Evolutionary conservation across 2,329 filamentous ascomycete genomes (phyloP).

Genomic region (Ophiostoma quercus): DNA sequence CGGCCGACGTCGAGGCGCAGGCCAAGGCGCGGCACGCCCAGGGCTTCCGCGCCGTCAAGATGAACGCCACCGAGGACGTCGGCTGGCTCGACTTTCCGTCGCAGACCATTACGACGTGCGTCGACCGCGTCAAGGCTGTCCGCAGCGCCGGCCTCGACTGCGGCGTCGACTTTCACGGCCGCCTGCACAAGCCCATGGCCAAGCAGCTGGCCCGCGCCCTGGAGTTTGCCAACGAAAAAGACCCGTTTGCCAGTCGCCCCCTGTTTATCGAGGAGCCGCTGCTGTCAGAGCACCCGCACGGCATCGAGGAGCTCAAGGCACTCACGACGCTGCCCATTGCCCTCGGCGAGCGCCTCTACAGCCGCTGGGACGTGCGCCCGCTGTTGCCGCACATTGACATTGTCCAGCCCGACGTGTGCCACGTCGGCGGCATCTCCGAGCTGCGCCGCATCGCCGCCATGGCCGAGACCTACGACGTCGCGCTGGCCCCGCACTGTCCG

Average conservation of each 20-base stretch:
- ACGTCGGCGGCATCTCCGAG: conserved; percentile 61
- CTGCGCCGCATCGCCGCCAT: conserved; percentile 57
- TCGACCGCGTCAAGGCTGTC: conserved; percentile 58
- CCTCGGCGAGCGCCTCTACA: conserved; percentile 60
- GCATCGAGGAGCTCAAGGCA: conserved; percentile 52
- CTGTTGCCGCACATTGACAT: conserved; percentile 63
- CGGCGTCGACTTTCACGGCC: conserved; percentile 64
- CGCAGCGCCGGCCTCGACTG: conserved; percentile 60
- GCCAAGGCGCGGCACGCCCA: conserved; percentile 50
- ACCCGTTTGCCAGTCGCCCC: conserved; percentile 44
- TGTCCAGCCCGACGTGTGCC: conserved; percentile 60
- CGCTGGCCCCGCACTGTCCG: conserved; percentile 61
- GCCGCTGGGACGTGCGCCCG: conserved; percentile 60
- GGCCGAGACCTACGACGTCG: conserved; percentile 62
- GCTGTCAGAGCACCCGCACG: conserved; percentile 56
- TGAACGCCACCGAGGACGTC: conserved; percentile 65
- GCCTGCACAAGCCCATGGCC: conserved; percentile 64
- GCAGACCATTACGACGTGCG: conserved; percentile 47
- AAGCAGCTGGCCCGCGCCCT: conserved; percentile 60
- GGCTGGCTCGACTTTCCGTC: conserved; percentile 62
- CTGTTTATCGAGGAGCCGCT: conserved; percentile 65
- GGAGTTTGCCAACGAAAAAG: conserved; percentile 41
- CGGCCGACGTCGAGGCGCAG: conserved; percentile 54
- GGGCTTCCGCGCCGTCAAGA: conserved; percentile 58
- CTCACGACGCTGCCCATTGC: conserved; percentile 57